Conservation (phyloP, 2,329 filamentous ascomycete genomes). For the Phaeophleospora eucalypticola region DNA sequence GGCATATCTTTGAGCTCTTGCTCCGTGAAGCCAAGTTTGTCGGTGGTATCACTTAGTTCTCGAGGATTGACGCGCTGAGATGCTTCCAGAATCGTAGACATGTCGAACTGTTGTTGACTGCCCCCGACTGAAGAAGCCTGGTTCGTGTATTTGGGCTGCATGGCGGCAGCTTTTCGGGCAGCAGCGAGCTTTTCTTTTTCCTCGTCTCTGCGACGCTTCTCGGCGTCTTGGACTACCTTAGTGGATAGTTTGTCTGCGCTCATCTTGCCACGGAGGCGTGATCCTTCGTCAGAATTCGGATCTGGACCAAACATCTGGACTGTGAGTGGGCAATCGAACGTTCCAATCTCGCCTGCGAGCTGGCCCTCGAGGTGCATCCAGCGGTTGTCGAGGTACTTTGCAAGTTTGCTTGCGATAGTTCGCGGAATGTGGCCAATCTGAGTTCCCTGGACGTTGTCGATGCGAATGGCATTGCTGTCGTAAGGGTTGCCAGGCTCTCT, state of each 20-base stretch:
- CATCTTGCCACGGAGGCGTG: conserved; percentile 58
- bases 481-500: conserved; percentile 63
- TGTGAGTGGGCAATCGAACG: conserved; percentile 68
- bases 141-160: conserved; percentile 16
- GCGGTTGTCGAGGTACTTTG: conserved; percentile 61
- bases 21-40: conserved; percentile 69
- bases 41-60: conserved; percentile 60
- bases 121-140: conserved; percentile 10
- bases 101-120: conserved; percentile 35
- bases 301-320: conserved; percentile 65
- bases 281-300: conserved; percentile 31
- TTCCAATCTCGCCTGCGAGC: conserved; percentile 62
- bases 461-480: conserved; percentile 71
- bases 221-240: conserved; percentile 40
- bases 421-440: conserved; percentile 79
- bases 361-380: conserved; percentile 64
- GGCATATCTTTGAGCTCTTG: conserved; percentile 67
- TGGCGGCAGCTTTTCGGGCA: conserved; percentile 24
- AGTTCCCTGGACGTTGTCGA: conserved; percentile 68
- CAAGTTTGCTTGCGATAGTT: conserved; percentile 64
- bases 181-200: conserved; percentile 25
- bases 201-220: conserved; percentile 30
- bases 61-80: conserved; percentile 67
- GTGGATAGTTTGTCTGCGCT: conserved; percentile 61
- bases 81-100: conserved; percentile 61